Evolutionary conservation across 352 stramenopile genomes (phyloP), one percentile per base, ranked within the genome.

Genomic region (Phytophthora kernoviae): DNA sequence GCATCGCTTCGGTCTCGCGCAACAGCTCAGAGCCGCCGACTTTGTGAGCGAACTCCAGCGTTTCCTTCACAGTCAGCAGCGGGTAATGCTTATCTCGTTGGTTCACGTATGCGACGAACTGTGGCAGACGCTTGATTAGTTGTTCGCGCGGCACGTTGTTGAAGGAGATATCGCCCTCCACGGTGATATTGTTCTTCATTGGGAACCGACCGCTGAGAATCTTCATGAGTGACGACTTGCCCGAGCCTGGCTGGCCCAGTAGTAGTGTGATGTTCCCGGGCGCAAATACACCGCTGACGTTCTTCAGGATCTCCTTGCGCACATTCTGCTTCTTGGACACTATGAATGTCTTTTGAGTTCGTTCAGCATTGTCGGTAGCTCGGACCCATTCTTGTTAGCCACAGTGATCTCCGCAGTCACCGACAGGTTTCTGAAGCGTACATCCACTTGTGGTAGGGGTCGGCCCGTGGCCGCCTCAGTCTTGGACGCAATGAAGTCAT

Each of bases 301-400:
- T 63, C 11, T 70, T 66, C 27, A 75, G 39, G 18, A 72, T 65
- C 26, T 74, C 36, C 40, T 73, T 75, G n/a, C 40, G 55, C 27
- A 71, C 46, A 15, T 36, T 66, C 17, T 67, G 40, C 1, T 64
- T 63, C 36, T 54, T 73, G 30, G 52, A 48, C 33, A 42, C 49
- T 0, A 62, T 18, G 34, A 75, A 64, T 11, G 54, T 55, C 48
- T 63, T 63, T 62, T 62, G 20, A 58, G 10, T 20, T 47, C 51
- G 33, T 75, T 83, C 11, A 49, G 14, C 21, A 81, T 58, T 1
- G 70, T 80, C 22, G 74, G 70, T 4, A 83, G 57, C 36, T 79
- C 70, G 37, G 51, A 18, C 6, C 49, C 47, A 36, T 55, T 55
- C 36, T 62, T 68, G 40, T 65, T 30, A 9, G 50, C 54, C 8